Evolutionary conservation across 768 basidiomycete species (phyloP).

Genomic region (Termitomyces sp.): DNA sequence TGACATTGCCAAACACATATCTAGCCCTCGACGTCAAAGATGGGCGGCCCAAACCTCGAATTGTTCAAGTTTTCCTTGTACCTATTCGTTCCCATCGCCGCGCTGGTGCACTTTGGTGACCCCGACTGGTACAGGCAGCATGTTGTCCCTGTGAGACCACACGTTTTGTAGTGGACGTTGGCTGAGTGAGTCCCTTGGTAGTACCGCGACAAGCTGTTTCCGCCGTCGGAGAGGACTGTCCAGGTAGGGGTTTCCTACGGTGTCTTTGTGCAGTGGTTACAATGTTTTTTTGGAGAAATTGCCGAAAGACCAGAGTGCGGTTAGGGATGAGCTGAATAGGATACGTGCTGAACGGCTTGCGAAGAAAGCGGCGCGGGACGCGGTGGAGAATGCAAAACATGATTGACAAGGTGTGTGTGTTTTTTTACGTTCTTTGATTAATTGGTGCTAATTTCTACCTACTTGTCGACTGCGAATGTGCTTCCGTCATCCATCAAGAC

Average conservation of each 20-base stretch:
- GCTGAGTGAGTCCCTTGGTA: conserved; percentile 18
- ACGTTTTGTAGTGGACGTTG: neutral
- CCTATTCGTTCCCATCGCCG: conserved; percentile 76
- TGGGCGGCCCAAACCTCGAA: conserved; percentile 66
- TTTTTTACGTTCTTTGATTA: no score
- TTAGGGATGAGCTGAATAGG: conserved; percentile 65
- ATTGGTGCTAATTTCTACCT: no score
- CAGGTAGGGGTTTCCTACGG: conserved; percentile 27
- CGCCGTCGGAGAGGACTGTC: conserved; percentile 49
- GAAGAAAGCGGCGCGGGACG: conserved; percentile 41
- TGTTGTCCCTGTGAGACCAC: conserved; percentile 59
- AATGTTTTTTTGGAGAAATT: conserved; percentile 36
- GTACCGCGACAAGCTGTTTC: conserved; percentile 74
- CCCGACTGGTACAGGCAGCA: conserved; percentile 79
- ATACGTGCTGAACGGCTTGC: conserved; percentile 55
- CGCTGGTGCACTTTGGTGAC: conserved; percentile 82
- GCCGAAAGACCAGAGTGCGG: conserved; percentile 58
- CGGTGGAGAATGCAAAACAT: neutral
- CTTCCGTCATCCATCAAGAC: conserved; percentile 37
- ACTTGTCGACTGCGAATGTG: conserved; percentile 24
- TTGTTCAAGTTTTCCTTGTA: conserved; percentile 88
- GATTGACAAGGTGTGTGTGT: neutral
- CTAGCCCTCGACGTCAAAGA: neutral
- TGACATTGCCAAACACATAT: neutral
- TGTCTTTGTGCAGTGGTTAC: neutral